Base-by-base conservation (phyloP, 495 filamentous ascomycete genomes). In the Penicillium tannophilum region DNA sequence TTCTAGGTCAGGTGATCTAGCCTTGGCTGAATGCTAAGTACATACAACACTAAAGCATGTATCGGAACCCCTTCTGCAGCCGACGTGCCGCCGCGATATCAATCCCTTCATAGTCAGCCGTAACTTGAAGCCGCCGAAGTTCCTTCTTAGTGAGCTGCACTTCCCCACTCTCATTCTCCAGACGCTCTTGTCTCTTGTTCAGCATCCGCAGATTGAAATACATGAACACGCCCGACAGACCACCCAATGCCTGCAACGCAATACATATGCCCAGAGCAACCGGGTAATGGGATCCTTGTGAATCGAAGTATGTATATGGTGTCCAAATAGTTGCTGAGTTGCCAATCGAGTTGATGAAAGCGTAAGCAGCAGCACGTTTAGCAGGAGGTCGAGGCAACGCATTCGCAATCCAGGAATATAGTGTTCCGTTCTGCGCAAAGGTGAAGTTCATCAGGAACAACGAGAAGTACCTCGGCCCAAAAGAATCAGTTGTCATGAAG, bases 311-410 rank as follows among this genome's bases (percentile, higher is more conserved):
- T 23, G 76, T 82, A 49, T 72, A 81, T 1, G 78, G 75, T 1
- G 79, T 81, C 78, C 77, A 82, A 59, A 81, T 80, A 53, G 67
- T 72, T 16, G 78, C 78, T 1, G 72, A 73, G 59, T 80, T 81
- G 24, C 72, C 77, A 41, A 82, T 59, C 6, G 72, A 72, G 61
- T 82, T 82, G 64, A 82, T 79, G 63, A 80, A 78, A 8, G 77
- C 79, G 49, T 79, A 75, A 0, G 78, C 75, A 10, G 76, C 77
- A 31, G 79, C 79, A 23, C 79, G 75, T 55, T 82, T 82, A 0
- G 79, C 75, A 8, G 76, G 78, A 19, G 79, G 78, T 2, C 78
- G 73, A n/a, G 78, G 77, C 52, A 81, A 76, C 20, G 74, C 66
- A 52, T 72, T 78, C 2, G 75, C 73, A 53, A 81, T 76, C 80